A percentile compares a stretch with the other conserved stretches of the same genome.
phyloP scores from a whole-genome alignment of 1,139 yeast species.

The Yamadazyma aaseri region DNA sequence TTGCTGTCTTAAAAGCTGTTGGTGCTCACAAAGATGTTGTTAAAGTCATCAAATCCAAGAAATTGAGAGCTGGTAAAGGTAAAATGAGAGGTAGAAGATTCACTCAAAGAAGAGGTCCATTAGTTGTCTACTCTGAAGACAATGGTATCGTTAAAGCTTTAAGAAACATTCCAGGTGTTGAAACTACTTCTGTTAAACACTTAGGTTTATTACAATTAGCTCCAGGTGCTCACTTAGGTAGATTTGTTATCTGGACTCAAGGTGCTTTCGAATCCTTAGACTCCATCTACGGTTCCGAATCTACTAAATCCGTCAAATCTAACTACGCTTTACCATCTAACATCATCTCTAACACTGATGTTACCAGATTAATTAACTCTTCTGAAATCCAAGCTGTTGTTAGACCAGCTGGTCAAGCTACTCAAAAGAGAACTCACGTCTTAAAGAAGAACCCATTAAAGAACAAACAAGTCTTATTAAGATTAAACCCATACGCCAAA shows the following conservation, averaged over 20 bases:
- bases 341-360: conserved; percentile 95
- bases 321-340: conserved; percentile 91
- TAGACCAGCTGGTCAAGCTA: conserved; percentile 94
- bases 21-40: conserved; percentile 99
- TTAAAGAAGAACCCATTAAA: conserved; percentile 99
- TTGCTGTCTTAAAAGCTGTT: conserved; percentile 95
- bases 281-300: conserved; percentile 94
- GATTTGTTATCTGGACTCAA: conserved; percentile 99
- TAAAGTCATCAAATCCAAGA: conserved; percentile 98
- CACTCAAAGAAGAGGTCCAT: conserved; percentile 99
- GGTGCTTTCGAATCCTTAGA: conserved; percentile 96
- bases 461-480: conserved; percentile 97
- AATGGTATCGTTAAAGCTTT: conserved; percentile 97
- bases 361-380: conserved; percentile 97
- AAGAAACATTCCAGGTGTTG: conserved; percentile 99
- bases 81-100: conserved; percentile 99
- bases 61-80: conserved; percentile 99
- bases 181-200: conserved; percentile 89
- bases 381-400: conserved; percentile 97
- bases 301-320: conserved; percentile 81
- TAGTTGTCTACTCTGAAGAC: conserved; percentile 97
- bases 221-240: conserved; percentile 99
- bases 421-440: conserved; percentile 92
- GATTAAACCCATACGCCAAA: conserved; percentile 99
- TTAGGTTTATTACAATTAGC: conserved; percentile 98